Evolutionary conservation across 2,329 filamentous ascomycete genomes (phyloP).

Genomic region (Fusarium transvaalense): DNA sequence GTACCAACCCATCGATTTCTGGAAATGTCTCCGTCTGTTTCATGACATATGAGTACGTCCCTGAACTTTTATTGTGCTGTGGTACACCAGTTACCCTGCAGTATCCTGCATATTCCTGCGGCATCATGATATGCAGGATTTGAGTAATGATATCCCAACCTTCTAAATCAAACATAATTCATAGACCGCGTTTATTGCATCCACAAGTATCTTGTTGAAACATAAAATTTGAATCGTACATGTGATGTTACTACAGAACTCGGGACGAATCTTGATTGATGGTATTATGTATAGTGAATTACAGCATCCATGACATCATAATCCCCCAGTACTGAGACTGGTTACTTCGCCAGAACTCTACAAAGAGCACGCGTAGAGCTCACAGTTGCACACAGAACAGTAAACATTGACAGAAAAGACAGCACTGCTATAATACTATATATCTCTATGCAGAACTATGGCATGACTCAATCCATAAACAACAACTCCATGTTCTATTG

Average conservation of each 20-base stretch:
- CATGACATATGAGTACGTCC: not conserved
- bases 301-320: not conserved
- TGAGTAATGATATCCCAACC: not conserved
- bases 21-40: not conserved
- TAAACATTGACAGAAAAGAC: not conserved
- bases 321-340: not conserved
- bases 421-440: conserved; percentile 13
- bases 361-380: not conserved
- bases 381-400: not conserved
- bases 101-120: not conserved
- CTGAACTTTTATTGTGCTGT: not conserved
- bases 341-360: not conserved
- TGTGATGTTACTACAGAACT: not conserved
- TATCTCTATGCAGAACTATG: conserved; percentile 1
- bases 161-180: too few relatives aligned
- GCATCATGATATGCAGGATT: not conserved
- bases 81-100: not conserved
- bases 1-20: too few relatives aligned
- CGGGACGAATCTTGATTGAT: not conserved
- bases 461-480: not conserved
- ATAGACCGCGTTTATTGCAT: too few relatives aligned
- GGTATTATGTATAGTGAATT: not conserved
- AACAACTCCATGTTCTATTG: conserved; percentile 9
- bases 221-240: not conserved
- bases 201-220: not conserved